Base-by-base conservation (phyloP, 2,329 filamentous ascomycete genomes). In the Thermothelomyces thermophilus region DNA sequence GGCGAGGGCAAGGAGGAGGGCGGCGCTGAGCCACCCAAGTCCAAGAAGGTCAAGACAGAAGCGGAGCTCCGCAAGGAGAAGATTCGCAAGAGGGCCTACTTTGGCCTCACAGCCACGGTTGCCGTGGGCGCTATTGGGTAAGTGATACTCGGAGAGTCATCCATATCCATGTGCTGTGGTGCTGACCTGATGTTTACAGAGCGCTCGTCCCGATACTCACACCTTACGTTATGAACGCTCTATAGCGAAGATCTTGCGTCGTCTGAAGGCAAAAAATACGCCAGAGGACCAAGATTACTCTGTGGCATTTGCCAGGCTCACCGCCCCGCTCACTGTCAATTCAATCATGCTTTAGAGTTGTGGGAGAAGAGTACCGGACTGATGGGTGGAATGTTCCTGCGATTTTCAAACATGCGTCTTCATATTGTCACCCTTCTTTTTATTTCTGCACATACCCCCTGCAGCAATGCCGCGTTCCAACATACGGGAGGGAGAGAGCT, bases 61-160 rank as follows among this genome's bases (percentile, higher is more conserved):
- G 79, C 86, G 39, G 85, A 93, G 68, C 67, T 94, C 58, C 84
- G 84, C 68, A 90, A 89, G 71, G 86, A 94, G 70, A 86, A 83
- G 63, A 88, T 96, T 58, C 84, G 88, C 70, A 88, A 84, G 68
- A 82, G 90, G 64, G 89, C 93, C 41, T 73, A 95, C 54, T 77
- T 95, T 56, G 91, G 93, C 51, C 80, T 97, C 46, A 87, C 84
- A 55, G 89, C 89, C 51, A 93, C 88, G 41, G 77, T 96, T 66
- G 88, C 87, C 14, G 58, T 61, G 24, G 59, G 59, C 19, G 59
- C 59, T 50, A 79, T 96, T 67, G 90, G 90, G 93, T 97, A 80
- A 73, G 90, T 85, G 26, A 16, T 33, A 19, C 39, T 40, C 7
- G 11, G 9, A 2, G 16, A 9, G 19, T 11, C 31, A 3, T n/a